Percentiles rank a stretch among this genome's conserved stretches.
These are phyloP conservation scores for Verbena officinalis DNA, from an alignment of 257 asterid genomes.

Conservation along the genomic window DNA sequence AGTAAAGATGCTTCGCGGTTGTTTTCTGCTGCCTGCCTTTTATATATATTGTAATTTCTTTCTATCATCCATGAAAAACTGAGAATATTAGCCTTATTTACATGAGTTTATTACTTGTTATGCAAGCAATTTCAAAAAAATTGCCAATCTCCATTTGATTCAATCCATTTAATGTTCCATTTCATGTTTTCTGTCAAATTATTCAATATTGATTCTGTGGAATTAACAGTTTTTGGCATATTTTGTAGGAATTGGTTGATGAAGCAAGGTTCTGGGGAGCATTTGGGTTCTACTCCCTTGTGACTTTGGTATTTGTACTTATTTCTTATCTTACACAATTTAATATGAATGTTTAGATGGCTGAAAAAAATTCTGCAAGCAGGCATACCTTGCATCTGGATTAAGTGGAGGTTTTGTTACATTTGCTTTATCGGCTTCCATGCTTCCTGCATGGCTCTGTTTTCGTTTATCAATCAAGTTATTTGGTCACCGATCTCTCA, in stretches of 20 bases:
- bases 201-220: slow-evolving; percentile 18
- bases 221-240: slow-evolving; percentile 6
- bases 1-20: slow-evolving; percentile 26
- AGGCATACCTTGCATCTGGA: slow-evolving; percentile 84
- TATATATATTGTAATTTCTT: neutral
- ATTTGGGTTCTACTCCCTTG: slow-evolving; percentile 82
- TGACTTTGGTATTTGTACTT: slow-evolving; percentile 67
- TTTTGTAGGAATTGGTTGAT: slow-evolving; percentile 67
- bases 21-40: slow-evolving; percentile 5
- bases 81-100: neutral
- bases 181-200: slow-evolving; percentile 17
- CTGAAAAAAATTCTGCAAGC: slow-evolving; percentile 48
- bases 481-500: slow-evolving; percentile 70
- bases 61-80: neutral
- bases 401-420: slow-evolving; percentile 88
- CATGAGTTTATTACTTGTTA: slow-evolving; percentile 1
- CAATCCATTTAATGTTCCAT: slow-evolving; percentile 4
- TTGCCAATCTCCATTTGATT: slow-evolving; percentile 12
- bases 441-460: slow-evolving; percentile 87
- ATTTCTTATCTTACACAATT: slow-evolving; percentile 21
- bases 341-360: slow-evolving; percentile 26
- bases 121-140: slow-evolving; percentile 25
- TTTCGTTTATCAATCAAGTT: slow-evolving; percentile 57
- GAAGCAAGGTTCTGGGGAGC: slow-evolving; percentile 99
- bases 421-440: slow-evolving; percentile 62